These are phyloP conservation scores for Lotus japonicus DNA, from an alignment of 306 rosid species.

Conservation along the genomic window DNA sequence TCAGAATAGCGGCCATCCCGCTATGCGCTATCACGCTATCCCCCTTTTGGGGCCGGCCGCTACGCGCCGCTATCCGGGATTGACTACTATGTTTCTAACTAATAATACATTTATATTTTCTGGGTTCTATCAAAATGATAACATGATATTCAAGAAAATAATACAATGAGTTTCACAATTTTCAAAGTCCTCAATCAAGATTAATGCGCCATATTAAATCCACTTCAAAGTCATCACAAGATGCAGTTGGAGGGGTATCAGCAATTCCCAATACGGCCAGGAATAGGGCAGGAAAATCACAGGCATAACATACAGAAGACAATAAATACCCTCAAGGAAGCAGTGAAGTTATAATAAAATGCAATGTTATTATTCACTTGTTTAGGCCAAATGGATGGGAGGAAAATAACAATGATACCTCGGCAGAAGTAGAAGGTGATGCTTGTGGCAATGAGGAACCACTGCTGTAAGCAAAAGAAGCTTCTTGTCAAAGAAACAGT, in stretches of 20 bases:
- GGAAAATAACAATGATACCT: constrained; percentile 42
- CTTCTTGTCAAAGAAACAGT: constrained; percentile 22
- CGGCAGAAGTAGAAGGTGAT: constrained; percentile 55
- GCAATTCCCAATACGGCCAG: not conserved
- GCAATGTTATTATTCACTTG: not conserved
- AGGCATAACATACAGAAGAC: not conserved
- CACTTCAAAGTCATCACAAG: not conserved
- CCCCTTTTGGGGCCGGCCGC: no score
- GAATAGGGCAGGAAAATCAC: not conserved
- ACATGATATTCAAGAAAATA: not conserved
- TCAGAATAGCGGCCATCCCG: no score
- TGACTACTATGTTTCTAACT: no score
- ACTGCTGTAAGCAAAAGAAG: constrained; percentile 37
- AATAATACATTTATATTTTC: no score
- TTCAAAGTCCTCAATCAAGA: not conserved
- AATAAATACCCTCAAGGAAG: not conserved
- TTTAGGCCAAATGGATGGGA: not conserved
- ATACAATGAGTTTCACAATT: not conserved
- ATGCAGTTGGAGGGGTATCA: not conserved
- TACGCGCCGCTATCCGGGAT: no score
- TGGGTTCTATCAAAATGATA: no score
- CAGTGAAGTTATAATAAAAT: not conserved
- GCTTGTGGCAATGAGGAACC: constrained; percentile 47
- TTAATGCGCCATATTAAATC: not conserved
- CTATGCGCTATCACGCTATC: no score